A percentile compares a stretch with the other conserved stretches of the same genome.
Evolutionary conservation across 306 rosid genomes (phyloP).

Genomic region (Trifolium fragiferum): DNA sequence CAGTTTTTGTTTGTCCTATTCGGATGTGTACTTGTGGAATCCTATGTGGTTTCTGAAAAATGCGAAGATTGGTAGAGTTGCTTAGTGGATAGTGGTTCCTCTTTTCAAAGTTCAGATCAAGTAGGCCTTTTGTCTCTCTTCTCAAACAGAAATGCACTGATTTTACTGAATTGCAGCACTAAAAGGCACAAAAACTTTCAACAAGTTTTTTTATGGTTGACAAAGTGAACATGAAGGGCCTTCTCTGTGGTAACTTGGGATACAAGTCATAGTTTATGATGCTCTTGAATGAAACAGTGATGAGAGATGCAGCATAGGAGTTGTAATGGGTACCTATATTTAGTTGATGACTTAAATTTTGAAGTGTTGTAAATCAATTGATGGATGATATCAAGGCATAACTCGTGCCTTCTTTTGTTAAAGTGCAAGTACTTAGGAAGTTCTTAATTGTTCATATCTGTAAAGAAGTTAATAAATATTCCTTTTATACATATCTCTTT

Average conservation of each 20-base stretch:
- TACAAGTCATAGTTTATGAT: conserved; percentile 8
- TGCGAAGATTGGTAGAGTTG: background rate
- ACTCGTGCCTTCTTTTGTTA: conserved; percentile 40
- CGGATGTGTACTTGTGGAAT: background rate
- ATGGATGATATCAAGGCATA: conserved; percentile 34
- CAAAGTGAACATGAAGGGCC: background rate
- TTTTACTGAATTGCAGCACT: conserved; percentile 3
- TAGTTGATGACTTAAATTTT: conserved; percentile 26
- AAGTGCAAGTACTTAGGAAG: background rate
- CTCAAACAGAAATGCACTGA: background rate
- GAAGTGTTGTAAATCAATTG: conserved; percentile 14
- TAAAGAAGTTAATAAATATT: conserved; percentile 11
- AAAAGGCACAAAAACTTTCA: conserved; percentile 2
- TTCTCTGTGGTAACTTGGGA: background rate
- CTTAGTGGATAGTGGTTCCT: background rate
- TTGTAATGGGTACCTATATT: conserved; percentile 13
- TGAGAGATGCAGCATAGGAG: background rate
- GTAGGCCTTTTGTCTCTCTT: conserved; percentile 12
- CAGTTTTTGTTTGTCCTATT: background rate
- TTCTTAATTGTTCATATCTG: conserved; percentile 21
- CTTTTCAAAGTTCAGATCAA: background rate
- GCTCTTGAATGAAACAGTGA: conserved; percentile 7
- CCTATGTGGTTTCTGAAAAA: background rate
- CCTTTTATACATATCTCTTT: conserved; percentile 9
- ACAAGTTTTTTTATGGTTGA: background rate